Percentiles rank a stretch among this genome's conserved stretches.
Conservation (phyloP, 164 flowering plant species). For the Pachysandra terminalis region DNA sequence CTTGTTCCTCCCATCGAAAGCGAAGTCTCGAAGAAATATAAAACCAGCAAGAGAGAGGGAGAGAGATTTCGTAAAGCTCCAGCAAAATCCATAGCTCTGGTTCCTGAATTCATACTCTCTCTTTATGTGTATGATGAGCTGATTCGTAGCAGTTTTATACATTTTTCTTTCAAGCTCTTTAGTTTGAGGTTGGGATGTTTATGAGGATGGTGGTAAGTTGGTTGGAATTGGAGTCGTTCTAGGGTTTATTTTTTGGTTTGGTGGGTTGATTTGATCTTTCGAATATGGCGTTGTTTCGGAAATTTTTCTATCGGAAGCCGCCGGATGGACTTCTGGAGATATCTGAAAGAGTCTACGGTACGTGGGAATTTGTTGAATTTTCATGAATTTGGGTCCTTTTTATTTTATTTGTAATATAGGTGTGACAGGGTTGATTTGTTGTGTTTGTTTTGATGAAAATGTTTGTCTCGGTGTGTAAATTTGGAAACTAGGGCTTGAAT, state of each 20-base stretch:
- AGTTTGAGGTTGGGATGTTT: background rate
- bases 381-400: no score
- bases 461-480: no score
- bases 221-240: constrained; percentile 5
- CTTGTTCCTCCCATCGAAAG: constrained; percentile 15
- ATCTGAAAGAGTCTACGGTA: constrained; percentile 56
- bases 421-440: no score
- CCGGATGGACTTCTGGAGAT: constrained; percentile 69
- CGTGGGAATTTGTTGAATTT: background rate
- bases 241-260: constrained; percentile 9
- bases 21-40: constrained; percentile 14
- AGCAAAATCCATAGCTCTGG: constrained; percentile 16
- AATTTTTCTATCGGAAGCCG: constrained; percentile 52
- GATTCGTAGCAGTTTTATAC: constrained; percentile 1
- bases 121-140: constrained; percentile 3
- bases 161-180: background rate
- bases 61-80: constrained; percentile 17
- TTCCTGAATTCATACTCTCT: constrained; percentile 11
- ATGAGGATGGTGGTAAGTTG: no score
- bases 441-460: no score
- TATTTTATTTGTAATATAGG: no score
- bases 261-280: background rate
- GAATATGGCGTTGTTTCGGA: constrained; percentile 50
- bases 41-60: background rate
- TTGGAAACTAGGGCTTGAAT: no score